Base-by-base conservation (phyloP, 352 stramenopile species). In the Globisporangium alternatum region DNA sequence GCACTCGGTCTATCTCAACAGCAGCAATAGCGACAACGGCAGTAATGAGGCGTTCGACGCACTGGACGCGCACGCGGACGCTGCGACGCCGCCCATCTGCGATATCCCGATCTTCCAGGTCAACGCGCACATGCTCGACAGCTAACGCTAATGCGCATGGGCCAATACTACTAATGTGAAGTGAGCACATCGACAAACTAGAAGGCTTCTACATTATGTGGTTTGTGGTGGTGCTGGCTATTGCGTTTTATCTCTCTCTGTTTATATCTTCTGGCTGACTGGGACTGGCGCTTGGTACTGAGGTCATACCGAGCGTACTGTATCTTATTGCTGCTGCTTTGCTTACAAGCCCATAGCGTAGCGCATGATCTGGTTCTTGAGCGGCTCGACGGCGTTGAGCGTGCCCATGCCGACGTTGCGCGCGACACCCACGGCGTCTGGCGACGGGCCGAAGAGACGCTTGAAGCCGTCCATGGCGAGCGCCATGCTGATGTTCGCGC, bases 341-440 rank as follows among this genome's bases (percentile, higher is more conserved):
- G 17, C 60, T 75, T 90, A 94, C 69, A 95, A 68, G 37, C 87
- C 87, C 85, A 94, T 95, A 12, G 87, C 87, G 70, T 95, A 95
- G 68, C 83, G 83, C 81, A 94, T 92, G 74, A 95, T 93, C 72
- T 94, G 78, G 73, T 93, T 81, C 87, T 96, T 96, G 60, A 96
- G 77, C 54, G 87, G 86, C 66, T 92, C 83, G 44, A 93, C 80
- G 39, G 87, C 83, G 69, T 96, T 95, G 62, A 96, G 75, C 56
- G 84, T 81, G 62, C 81, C 79, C 86, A 96, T 95, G 67, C 88
- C 88, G 47, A 95, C 77, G 77, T 93, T 94, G 56, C 88, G 81
- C 55, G 84, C 86, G 53, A 91, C 80, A 43, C 77, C 80, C 17
- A 95, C 70, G 0, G 83, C 78, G 55, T 93, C 83, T 0, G 86